These are phyloP conservation scores for Mentha longifolia DNA, from an alignment of 257 asterid species.

Conservation along the genomic window DNA sequence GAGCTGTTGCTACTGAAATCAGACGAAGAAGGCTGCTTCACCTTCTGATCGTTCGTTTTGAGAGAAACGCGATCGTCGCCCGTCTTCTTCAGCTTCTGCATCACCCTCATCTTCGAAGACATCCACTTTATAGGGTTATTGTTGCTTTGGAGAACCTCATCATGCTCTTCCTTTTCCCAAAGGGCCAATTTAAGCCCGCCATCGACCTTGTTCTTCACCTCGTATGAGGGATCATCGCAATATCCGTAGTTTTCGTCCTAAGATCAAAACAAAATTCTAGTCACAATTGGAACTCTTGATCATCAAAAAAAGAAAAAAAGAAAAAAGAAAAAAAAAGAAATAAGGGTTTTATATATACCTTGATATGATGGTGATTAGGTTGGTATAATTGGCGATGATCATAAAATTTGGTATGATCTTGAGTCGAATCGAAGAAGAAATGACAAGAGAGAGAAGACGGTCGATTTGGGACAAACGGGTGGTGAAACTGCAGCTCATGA, in stretches of 20 bases:
- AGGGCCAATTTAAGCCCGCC: slow-evolving; percentile 49
- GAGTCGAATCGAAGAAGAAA: slow-evolving; percentile 50
- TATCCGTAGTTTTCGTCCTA: slow-evolving; percentile 38
- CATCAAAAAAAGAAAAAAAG: background rate
- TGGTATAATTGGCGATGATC: slow-evolving; percentile 37
- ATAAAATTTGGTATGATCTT: slow-evolving; percentile 45
- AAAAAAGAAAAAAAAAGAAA: no score
- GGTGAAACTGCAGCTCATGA: slow-evolving; percentile 27
- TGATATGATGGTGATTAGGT: slow-evolving; percentile 36
- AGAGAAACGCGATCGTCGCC: slow-evolving; percentile 23
- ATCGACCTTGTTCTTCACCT: slow-evolving; percentile 42
- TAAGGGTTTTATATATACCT: slow-evolving; percentile 38
- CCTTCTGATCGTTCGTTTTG: slow-evolving; percentile 39
- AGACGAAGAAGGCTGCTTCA: slow-evolving; percentile 41
- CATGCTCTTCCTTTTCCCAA: slow-evolving; percentile 47
- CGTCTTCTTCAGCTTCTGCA: slow-evolving; percentile 53
- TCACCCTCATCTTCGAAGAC: slow-evolving; percentile 74
- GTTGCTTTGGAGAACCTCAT: background rate
- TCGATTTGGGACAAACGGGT: slow-evolving; percentile 37
- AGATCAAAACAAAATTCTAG: slow-evolving; percentile 17
- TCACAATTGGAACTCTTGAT: background rate
- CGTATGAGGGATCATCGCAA: slow-evolving; percentile 42
- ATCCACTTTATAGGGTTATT: slow-evolving; percentile 48
- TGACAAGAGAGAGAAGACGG: slow-evolving; percentile 51
- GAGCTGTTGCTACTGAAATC: slow-evolving; percentile 64